Evolutionary conservation across 1,284 basidiomycete genomes (phyloP), one percentile per base, ranked within the genome.

Genomic region (Veloboletus limbatus): DNA sequence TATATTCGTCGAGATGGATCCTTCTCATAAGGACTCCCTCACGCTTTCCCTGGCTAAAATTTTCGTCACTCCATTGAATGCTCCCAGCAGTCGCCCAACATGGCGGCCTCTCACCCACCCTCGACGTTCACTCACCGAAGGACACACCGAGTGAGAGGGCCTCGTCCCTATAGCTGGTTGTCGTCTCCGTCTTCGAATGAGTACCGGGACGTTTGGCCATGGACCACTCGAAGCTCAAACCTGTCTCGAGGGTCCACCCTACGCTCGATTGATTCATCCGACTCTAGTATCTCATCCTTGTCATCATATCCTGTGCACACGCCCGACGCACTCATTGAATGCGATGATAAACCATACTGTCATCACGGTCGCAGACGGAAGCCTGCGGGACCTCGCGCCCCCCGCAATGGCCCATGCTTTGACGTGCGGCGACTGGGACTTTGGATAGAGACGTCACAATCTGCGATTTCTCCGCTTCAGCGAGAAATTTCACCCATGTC

Each of bases 81-180:
- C n/a, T n/a, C n/a, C n/a, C n/a, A n/a, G n/a, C n/a, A n/a, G n/a
- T n/a, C n/a, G n/a, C n/a, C n/a, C n/a, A n/a, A n/a, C n/a, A n/a
- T n/a, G n/a, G n/a, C n/a, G n/a, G n/a, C n/a, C n/a, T n/a, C n/a
- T n/a, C n/a, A n/a, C n/a, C n/a, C n/a, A n/a, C n/a, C n/a, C n/a
- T n/a, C n/a, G n/a, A n/a, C n/a, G n/a, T 39, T 11, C 49, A 38
- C 25, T n/a, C 50, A 11, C 16, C 39, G 53, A 34, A 62, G 20
- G 24, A 46, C 52, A 8, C 27, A 39, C 25, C 54, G 53, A 38
- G 47, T 68, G 16, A 57, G 51, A 39, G 62, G 62, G 17, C 62
- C 66, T 11, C 62, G 62, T 37, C 66, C 62, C 22, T 54, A 43
- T 25, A 64, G 65, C 49, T 66, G 60, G 59, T 20, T 53, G 16